A percentile compares a stretch with the other conserved stretches of the same genome.
Conservation (phyloP, 169 alveolate genomes). For the Theileria equi region DNA sequence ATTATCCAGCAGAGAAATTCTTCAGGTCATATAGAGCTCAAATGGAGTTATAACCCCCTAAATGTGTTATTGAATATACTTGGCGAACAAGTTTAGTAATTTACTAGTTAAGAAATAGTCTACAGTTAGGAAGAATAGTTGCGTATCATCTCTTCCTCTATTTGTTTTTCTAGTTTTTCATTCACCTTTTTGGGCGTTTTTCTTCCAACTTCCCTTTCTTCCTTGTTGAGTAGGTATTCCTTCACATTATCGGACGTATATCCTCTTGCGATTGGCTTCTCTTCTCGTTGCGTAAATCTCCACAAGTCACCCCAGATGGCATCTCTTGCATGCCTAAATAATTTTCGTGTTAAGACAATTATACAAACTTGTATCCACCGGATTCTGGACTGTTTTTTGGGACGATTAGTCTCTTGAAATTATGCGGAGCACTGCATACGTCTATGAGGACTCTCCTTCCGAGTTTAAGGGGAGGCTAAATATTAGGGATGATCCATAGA, state of each 20-base stretch:
- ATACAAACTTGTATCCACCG: slow-evolving; percentile 66
- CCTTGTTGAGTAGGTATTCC: slow-evolving; percentile 61
- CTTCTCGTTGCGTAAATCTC: slow-evolving; percentile 80
- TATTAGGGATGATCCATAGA: no score
- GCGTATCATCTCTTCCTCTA: slow-evolving; percentile 46
- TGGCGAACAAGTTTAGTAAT: background rate
- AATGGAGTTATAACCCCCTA: no score
- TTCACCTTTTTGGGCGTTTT: background rate
- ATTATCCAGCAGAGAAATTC: no score
- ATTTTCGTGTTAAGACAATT: slow-evolving; percentile 2
- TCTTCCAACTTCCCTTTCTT: slow-evolving; percentile 37
- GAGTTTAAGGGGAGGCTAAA: slow-evolving; percentile 76
- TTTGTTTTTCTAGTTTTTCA: slow-evolving; percentile 26
- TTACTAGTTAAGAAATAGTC: background rate
- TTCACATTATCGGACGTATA: slow-evolving; percentile 73
- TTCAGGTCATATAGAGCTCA: no score
- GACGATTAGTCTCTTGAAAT: slow-evolving; percentile 70
- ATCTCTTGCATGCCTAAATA: slow-evolving; percentile 64
- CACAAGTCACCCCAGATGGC: slow-evolving; percentile 89
- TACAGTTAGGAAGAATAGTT: slow-evolving; percentile 20
- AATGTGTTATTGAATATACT: no score
- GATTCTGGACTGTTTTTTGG: slow-evolving; percentile 73
- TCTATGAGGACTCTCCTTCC: slow-evolving; percentile 83
- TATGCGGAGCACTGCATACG: slow-evolving; percentile 76
- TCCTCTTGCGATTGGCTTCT: slow-evolving; percentile 82